Conservation (phyloP, 2,329 filamentous ascomycete genomes). For the Beauveria asiatica region DNA sequence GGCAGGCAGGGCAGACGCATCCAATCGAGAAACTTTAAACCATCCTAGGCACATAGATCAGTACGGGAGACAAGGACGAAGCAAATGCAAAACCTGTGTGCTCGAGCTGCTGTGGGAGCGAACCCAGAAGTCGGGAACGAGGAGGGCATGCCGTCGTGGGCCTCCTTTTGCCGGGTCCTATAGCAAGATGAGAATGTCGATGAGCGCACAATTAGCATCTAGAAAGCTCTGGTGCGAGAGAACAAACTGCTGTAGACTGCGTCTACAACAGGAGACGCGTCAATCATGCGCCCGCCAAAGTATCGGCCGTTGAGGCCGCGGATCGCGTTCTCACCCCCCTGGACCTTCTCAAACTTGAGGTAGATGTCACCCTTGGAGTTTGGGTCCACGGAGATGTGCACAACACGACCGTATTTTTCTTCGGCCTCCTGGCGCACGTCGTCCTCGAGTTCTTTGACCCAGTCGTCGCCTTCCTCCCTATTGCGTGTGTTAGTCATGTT, state of each 20-base stretch:
- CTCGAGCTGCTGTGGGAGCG: slow-evolving; percentile 4
- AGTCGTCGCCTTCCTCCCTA: slow-evolving; percentile 77
- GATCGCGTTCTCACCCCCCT: slow-evolving; percentile 94
- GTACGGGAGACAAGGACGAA: slow-evolving; percentile 9
- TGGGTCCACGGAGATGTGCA: slow-evolving; percentile 91
- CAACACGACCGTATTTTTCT: slow-evolving; percentile 91
- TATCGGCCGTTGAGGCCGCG: slow-evolving; percentile 95
- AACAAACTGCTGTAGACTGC: slow-evolving; percentile 98
- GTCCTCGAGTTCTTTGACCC: slow-evolving; percentile 89
- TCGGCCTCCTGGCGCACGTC: slow-evolving; percentile 91
- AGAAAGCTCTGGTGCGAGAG: slow-evolving; percentile 76
- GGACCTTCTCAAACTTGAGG: slow-evolving; percentile 93
- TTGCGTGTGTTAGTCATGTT: slow-evolving; percentile 25
- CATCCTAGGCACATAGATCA: slow-evolving; percentile 13
- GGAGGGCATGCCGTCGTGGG: neutral
- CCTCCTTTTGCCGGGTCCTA: slow-evolving; percentile 3
- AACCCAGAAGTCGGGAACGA: neutral
- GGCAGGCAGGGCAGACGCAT: neutral
- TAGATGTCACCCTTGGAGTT: slow-evolving; percentile 96
- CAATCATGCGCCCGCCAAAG: slow-evolving; percentile 89
- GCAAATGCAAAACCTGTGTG: slow-evolving; percentile 11
- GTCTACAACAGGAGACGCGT: slow-evolving; percentile 91
- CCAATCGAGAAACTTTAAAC: neutral
- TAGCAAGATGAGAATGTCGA: slow-evolving; percentile 6
- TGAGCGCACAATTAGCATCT: slow-evolving; percentile 21